These are phyloP conservation scores for Chlorella sp. DNA, from an alignment of 139 green algal genomes.

Conservation along the genomic window DNA sequence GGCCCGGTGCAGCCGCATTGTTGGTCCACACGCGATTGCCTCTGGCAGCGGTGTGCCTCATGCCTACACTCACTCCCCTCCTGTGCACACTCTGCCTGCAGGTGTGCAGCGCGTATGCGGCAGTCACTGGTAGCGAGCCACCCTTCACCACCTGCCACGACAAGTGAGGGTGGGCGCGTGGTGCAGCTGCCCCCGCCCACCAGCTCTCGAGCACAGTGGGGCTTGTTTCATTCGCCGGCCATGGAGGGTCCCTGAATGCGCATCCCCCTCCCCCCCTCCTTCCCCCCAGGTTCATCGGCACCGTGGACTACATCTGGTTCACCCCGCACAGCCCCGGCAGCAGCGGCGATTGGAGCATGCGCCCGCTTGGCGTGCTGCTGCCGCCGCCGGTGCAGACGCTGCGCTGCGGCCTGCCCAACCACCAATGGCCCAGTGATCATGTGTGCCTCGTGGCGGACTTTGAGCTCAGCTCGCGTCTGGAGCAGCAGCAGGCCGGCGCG, in stretches of 20 bases:
- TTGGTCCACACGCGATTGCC: too few species aligned
- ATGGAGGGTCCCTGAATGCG: too few species aligned
- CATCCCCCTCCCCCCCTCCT: not conserved
- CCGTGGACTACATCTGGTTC: slow-evolving; percentile 82
- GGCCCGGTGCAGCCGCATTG: too few species aligned
- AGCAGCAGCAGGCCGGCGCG: not conserved
- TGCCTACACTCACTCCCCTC: too few species aligned
- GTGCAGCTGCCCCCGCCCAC: too few species aligned
- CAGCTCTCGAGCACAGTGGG: too few species aligned
- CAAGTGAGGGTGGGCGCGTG: slow-evolving; percentile 14
- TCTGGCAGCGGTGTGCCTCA: too few species aligned
- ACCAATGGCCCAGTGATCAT: slow-evolving; percentile 57
- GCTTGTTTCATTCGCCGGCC: too few species aligned
- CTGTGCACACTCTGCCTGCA: slow-evolving; percentile 3
- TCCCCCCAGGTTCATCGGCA: slow-evolving; percentile 57
- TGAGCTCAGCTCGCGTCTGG: not conserved
- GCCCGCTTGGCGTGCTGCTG: slow-evolving; percentile 53
- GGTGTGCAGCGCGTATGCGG: not conserved
- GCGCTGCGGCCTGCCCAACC: slow-evolving; percentile 52
- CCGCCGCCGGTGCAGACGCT: slow-evolving; percentile 58
- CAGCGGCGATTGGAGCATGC: slow-evolving; percentile 28
- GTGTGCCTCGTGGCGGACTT: slow-evolving; percentile 65
- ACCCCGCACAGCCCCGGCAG: not conserved
- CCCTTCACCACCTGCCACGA: slow-evolving; percentile 70
- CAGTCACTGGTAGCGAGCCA: slow-evolving; percentile 43